Percentiles rank a stretch among this genome's conserved stretches.
phyloP scores from a whole-genome alignment of 2,329 filamentous ascomycete genomes.

The Capronia epimyces region DNA sequence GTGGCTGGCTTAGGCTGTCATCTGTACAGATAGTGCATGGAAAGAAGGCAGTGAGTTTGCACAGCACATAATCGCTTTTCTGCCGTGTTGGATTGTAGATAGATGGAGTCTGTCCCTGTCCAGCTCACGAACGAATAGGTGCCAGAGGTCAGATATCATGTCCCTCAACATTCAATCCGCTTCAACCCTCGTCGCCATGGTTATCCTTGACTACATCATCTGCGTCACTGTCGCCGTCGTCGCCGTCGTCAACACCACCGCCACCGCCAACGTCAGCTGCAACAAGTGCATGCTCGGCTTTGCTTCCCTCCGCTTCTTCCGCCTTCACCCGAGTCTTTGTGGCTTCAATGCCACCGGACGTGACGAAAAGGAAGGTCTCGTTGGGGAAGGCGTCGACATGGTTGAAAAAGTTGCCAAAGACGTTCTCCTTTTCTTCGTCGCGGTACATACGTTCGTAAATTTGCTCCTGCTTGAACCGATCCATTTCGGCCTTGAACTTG shows the following conservation, averaged over 20 bases:
- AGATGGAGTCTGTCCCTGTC: too few species aligned
- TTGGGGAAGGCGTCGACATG: constrained; percentile 70
- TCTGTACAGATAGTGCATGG: too few species aligned
- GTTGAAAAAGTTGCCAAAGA: constrained; percentile 76
- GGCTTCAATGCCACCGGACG: constrained; percentile 61
- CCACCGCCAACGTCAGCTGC: constrained; percentile 4
- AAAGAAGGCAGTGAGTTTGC: too few species aligned
- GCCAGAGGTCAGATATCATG: too few species aligned
- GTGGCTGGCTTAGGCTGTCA: too few species aligned
- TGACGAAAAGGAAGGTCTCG: constrained; percentile 69
- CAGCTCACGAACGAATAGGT: too few species aligned
- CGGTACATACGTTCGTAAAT: constrained; percentile 91
- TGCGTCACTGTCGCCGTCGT: constrained; percentile 25
- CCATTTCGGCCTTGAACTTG: constrained; percentile 70
- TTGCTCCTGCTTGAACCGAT: constrained; percentile 82
- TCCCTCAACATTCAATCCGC: too few species aligned
- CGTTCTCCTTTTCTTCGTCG: constrained; percentile 79
- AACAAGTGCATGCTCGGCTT: constrained; percentile 1
- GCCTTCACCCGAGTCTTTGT: constrained; percentile 39
- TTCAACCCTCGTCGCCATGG: constrained; percentile 28
- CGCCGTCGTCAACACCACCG: constrained; percentile 20
- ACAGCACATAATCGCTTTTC: too few species aligned
- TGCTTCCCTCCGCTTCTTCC: constrained; percentile 4
- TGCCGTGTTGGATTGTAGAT: too few species aligned
- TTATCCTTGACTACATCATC: constrained; percentile 23